Evolutionary conservation across 371 early-diverging fungal species (phyloP), one percentile per base, ranked within the genome.

Genomic region (Phascolomyces articulosus): DNA sequence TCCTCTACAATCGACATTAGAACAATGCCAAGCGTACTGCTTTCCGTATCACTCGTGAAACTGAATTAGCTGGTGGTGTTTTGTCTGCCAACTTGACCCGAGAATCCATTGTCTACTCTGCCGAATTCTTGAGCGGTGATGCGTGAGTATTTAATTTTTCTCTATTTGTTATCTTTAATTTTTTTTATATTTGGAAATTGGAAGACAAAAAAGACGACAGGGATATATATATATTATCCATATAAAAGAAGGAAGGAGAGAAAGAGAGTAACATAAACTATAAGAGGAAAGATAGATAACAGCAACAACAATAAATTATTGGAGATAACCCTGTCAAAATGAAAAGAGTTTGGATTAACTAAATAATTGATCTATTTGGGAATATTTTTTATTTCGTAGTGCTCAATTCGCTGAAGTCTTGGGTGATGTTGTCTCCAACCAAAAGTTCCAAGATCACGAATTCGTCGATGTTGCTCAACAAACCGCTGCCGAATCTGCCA

Each of bases 11-110:
- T 31, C 31, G 10, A 34, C 6, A 9, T 55, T 80, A 90, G 90
- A 92, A 91, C 83, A 90, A 91, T 68, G 74, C 86, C 63, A 86
- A 84, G 61, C 95, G 95, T 78, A 93, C 92, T 70, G 87, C 93
- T 66, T 91, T 94, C 84, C 93, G 95, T 67, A 87, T 90, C 54
- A 81, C 92, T 70, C 95, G 96, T 69, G 96, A 97, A 78, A 87
- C 96, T 65, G 96, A 96, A 87, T 86, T 96, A 65, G 89, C 93
- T 65, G 98, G 98, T 69, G 93, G 92, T 72, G 85, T 88, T 59
- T 85, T 97, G 70, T 88, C 89, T 54, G 84, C 96, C 55, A 79
- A 87, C 74, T 83, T 92, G 56, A 86, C 88, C 60, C 91, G 96
- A 60, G 97, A 98, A 78, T 81, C 88, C 77, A 82, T 96, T 68